Evolutionary conservation across 1,139 yeast genomes (phyloP).

Genomic region (Geotrichum australiense): DNA sequence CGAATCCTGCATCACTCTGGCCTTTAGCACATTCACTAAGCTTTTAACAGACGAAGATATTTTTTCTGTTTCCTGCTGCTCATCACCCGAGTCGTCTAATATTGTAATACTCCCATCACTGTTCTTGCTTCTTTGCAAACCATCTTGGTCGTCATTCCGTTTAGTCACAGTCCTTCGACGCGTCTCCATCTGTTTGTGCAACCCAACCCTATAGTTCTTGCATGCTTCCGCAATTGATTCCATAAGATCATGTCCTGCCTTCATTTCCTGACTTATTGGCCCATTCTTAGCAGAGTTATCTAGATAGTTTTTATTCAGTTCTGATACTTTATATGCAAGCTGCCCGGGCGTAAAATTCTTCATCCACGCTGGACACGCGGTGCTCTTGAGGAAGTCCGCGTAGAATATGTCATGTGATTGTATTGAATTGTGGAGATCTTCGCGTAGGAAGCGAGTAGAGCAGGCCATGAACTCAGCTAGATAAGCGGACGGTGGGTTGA

Average conservation of each 20-base stretch:
- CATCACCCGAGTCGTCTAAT: neutral
- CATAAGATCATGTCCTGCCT: neutral
- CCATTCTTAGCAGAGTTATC: neutral
- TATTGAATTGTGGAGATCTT: neutral
- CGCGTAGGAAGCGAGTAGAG: conserved; percentile 2
- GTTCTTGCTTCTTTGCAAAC: too few relatives aligned
- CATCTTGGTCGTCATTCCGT: neutral
- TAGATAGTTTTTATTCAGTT: neutral
- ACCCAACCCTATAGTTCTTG: neutral
- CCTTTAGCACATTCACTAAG: neutral
- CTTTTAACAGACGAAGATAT: neutral
- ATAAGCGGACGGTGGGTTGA: neutral
- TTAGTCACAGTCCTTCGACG: neutral
- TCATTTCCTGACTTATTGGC: neutral
- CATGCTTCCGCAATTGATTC: neutral
- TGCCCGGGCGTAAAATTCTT: neutral
- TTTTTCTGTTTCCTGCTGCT: neutral
- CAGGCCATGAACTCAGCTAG: neutral
- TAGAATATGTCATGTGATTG: neutral
- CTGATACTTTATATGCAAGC: neutral
- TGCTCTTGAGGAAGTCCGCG: neutral
- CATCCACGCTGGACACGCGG: neutral
- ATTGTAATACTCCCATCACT: too few relatives aligned
- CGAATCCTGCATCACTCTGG: neutral
- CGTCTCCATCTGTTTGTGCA: neutral